Evolutionary conservation across 345 rosid genomes (phyloP).

Genomic region (Syzygium grande): DNA sequence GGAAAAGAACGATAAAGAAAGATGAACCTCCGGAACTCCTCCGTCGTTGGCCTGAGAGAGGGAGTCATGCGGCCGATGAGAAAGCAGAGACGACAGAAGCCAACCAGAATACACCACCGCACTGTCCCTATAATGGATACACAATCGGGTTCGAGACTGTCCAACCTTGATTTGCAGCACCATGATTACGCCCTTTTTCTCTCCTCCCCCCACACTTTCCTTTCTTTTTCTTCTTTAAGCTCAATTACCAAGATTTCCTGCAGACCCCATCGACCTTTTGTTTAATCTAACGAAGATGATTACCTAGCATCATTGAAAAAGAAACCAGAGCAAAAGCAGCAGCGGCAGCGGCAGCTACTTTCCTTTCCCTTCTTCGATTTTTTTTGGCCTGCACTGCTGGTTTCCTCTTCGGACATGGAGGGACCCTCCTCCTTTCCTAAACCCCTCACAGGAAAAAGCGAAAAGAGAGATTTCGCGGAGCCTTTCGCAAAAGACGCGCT

Average conservation of each 20-base stretch:
- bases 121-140: background rate
- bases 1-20: background rate
- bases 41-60: background rate
- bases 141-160: background rate
- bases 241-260: conserved; percentile 25
- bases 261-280: background rate
- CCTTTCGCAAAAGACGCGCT: background rate
- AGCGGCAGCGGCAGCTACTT: background rate
- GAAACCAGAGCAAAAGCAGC: background rate
- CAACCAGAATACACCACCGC: background rate
- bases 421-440: background rate
- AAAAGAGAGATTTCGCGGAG: background rate
- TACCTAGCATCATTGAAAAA: background rate
- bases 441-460: background rate
- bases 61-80: background rate
- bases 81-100: background rate
- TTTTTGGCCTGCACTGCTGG: background rate
- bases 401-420: background rate
- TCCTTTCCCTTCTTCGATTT: background rate
- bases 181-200: conserved; percentile 8
- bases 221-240: background rate
- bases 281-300: background rate
- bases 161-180: background rate
- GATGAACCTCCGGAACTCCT: background rate
- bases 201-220: background rate